These are phyloP conservation scores for Mallotus nudiflorus DNA, from an alignment of 345 rosid species.

Conservation along the genomic window DNA sequence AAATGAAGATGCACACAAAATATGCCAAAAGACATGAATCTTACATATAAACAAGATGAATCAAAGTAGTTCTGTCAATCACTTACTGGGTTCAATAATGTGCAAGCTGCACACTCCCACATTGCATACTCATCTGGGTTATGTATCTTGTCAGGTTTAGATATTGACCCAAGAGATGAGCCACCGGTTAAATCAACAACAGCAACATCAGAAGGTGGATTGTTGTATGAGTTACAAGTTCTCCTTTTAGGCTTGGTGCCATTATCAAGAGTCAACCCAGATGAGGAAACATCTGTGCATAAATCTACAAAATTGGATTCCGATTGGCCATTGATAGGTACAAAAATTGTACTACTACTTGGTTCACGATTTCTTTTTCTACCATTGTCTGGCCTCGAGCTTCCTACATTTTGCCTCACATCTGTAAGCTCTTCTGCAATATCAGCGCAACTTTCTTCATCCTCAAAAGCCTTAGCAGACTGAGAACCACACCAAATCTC, in stretches of 20 bases:
- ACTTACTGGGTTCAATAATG: conserved; percentile 81
- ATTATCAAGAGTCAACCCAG: conserved; percentile 4
- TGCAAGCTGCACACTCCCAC: conserved; percentile 83
- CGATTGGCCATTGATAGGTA: conserved; percentile 22
- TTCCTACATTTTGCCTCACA: conserved; percentile 24
- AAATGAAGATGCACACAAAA: not conserved
- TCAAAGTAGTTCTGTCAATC: not conserved
- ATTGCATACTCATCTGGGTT: conserved; percentile 32
- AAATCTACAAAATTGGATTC: conserved; percentile 18
- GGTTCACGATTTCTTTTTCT: conserved; percentile 48
- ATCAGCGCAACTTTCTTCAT: conserved; percentile 42
- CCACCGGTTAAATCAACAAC: conserved; percentile 39
- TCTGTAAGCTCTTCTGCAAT: conserved; percentile 27
- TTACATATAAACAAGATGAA: not conserved
- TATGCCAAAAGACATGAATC: not conserved
- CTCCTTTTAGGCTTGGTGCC: conserved; percentile 9
- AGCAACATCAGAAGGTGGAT: conserved; percentile 8
- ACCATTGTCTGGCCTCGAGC: conserved; percentile 20
- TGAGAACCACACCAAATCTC: conserved; percentile 87
- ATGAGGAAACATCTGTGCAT: conserved; percentile 26
- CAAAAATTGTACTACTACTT: conserved; percentile 19
- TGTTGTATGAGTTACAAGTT: not conserved
- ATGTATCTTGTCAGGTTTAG: conserved; percentile 26
- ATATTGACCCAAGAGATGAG: conserved; percentile 23
- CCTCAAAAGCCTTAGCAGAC: conserved; percentile 42